Evolutionary conservation across 768 basidiomycete species (phyloP).

Genomic region (Terana coerulea): DNA sequence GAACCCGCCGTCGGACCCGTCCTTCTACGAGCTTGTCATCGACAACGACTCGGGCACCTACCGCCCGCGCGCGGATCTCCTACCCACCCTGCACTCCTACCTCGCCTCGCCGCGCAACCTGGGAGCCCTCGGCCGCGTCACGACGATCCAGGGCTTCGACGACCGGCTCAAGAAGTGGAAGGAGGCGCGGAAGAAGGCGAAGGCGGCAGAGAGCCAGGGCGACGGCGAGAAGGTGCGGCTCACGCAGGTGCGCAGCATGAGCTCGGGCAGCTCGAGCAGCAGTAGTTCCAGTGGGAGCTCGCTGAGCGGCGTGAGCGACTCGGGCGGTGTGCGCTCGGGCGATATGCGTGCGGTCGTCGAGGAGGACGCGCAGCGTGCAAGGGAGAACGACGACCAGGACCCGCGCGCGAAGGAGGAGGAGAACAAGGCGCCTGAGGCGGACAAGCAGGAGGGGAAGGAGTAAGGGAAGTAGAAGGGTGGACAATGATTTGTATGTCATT

Average conservation of each 20-base stretch:
- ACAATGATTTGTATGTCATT: no score
- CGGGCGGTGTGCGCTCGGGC: constrained; percentile 7
- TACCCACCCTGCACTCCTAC: constrained; percentile 35
- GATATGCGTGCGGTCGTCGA: constrained; percentile 11
- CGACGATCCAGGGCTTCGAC: constrained; percentile 36
- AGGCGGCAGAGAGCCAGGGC: constrained; percentile 18
- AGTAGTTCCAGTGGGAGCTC: not conserved
- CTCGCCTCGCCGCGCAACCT: constrained; percentile 31
- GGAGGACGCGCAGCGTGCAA: constrained; percentile 19
- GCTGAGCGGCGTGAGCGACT: constrained; percentile 11
- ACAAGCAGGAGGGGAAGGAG: constrained; percentile 14
- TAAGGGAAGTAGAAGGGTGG: constrained; percentile 10
- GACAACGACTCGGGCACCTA: constrained; percentile 48
- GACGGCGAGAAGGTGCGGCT: constrained; percentile 8
- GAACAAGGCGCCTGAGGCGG: not conserved
- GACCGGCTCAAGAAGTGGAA: constrained; percentile 34
- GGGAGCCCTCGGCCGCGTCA: constrained; percentile 34
- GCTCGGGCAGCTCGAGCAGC: constrained; percentile 11
- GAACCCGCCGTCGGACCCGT: constrained; percentile 25
- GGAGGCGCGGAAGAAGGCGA: constrained; percentile 27
- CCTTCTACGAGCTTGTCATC: constrained; percentile 41
- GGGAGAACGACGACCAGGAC: constrained; percentile 21
- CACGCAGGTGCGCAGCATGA: constrained; percentile 10
- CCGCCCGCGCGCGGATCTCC: constrained; percentile 35
- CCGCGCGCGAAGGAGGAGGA: constrained; percentile 17